These are phyloP conservation scores for Malassezia furfur DNA, from an alignment of 1,284 basidiomycete genomes.

Conservation along the genomic window DNA sequence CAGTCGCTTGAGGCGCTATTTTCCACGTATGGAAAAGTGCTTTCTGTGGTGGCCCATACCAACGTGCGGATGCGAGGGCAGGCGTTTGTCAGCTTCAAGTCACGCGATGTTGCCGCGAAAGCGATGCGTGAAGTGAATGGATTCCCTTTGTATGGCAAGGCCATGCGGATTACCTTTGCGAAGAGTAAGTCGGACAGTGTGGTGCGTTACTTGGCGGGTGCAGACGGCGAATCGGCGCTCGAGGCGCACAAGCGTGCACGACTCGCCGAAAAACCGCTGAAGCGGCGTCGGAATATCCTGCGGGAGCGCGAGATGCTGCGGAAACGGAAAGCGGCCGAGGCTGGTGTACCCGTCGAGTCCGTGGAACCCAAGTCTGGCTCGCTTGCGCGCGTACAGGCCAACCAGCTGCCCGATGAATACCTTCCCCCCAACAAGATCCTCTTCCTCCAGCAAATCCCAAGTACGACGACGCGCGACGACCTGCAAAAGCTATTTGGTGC, in stretches of 20 bases:
- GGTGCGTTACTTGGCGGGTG: slow-evolving; percentile 50
- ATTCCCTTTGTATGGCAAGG: slow-evolving; percentile 91
- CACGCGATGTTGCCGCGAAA: slow-evolving; percentile 68
- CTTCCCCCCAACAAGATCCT: slow-evolving; percentile 97
- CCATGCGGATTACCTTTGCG: slow-evolving; percentile 91
- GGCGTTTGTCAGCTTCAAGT: slow-evolving; percentile 86
- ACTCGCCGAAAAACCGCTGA: slow-evolving; percentile 28
- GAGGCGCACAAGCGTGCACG: slow-evolving; percentile 55
- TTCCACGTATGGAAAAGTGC: slow-evolving; percentile 80
- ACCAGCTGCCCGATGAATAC: slow-evolving; percentile 88
- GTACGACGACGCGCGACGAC: slow-evolving; percentile 25
- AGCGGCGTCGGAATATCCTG: slow-evolving; percentile 25
- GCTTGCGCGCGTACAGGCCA: slow-evolving; percentile 19
- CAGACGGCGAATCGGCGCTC: slow-evolving; percentile 20
- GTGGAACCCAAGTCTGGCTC: neutral
- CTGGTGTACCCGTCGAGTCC: neutral
- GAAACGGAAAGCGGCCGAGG: slow-evolving; percentile 20
- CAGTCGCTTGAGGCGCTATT: slow-evolving; percentile 77
- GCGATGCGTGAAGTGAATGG: slow-evolving; percentile 83
- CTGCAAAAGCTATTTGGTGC: slow-evolving; percentile 36
- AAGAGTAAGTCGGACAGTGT: slow-evolving; percentile 77
- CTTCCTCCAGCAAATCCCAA: slow-evolving; percentile 64
- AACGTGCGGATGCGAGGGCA: slow-evolving; percentile 96
- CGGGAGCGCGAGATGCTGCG: slow-evolving; percentile 26
- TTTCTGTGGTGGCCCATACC: slow-evolving; percentile 81